These are phyloP conservation scores for Xylaria acuta DNA, from an alignment of 495 filamentous ascomycete genomes.

Conservation along the genomic window DNA sequence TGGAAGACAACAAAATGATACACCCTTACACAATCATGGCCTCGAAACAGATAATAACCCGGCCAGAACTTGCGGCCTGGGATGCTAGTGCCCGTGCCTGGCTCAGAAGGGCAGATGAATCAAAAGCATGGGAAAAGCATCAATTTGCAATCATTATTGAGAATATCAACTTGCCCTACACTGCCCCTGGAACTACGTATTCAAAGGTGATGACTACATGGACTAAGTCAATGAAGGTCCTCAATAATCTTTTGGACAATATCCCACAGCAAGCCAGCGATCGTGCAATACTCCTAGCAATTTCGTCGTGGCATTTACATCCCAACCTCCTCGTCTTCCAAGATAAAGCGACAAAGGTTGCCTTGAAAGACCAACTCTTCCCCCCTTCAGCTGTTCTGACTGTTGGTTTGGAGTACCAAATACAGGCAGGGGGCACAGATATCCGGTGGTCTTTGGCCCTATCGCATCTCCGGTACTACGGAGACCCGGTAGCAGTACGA, in stretches of 20 bases:
- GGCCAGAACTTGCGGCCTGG: constrained; percentile 41
- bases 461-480: constrained; percentile 30
- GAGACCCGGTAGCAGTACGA: constrained; percentile 18
- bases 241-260: constrained; percentile 38
- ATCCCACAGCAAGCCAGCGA: constrained; percentile 33
- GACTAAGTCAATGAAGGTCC: constrained; percentile 30
- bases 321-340: constrained; percentile 40
- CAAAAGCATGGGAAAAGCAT: constrained; percentile 24
- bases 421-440: background rate
- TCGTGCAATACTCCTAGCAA: constrained; percentile 38
- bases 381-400: background rate
- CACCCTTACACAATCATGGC: background rate
- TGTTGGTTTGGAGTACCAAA: background rate
- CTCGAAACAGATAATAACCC: constrained; percentile 29
- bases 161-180: constrained; percentile 37
- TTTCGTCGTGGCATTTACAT: constrained; percentile 50
- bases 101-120: constrained; percentile 39
- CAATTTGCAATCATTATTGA: constrained; percentile 39
- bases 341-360: background rate
- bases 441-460: constrained; percentile 33
- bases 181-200: constrained; percentile 27
- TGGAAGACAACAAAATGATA: constrained; percentile 14
- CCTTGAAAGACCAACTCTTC: constrained; percentile 3
- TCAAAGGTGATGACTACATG: constrained; percentile 39
- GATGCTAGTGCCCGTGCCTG: constrained; percentile 47